Percentiles rank a stretch among this genome's conserved stretches.
These are phyloP conservation scores for Pythium graminicola DNA, from an alignment of 352 stramenopile species.

Conservation along the genomic window DNA sequence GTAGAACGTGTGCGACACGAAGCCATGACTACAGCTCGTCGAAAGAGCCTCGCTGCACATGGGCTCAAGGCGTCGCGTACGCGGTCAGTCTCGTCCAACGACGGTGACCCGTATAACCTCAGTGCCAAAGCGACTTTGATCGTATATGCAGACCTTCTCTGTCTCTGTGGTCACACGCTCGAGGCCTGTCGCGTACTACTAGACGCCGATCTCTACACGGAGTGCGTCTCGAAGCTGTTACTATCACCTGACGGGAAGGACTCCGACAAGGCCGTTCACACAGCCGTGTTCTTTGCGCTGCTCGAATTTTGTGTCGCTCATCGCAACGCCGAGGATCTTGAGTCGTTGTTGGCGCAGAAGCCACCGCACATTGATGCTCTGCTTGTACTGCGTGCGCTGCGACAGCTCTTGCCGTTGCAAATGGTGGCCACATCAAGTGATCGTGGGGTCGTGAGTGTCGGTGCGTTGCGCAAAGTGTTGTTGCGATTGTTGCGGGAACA, in stretches of 20 bases:
- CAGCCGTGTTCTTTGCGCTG: slow-evolving; percentile 58
- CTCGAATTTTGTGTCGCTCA: slow-evolving; percentile 56
- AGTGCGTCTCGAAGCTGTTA: slow-evolving; percentile 38
- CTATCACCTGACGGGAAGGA: slow-evolving; percentile 8
- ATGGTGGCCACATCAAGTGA: slow-evolving; percentile 1
- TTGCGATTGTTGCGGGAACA: slow-evolving; percentile 21
- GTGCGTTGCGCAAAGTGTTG: slow-evolving; percentile 20
- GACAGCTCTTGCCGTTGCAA: slow-evolving; percentile 24
- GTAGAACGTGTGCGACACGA: slow-evolving; percentile 27
- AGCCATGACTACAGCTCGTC: background rate
- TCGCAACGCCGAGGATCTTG: slow-evolving; percentile 38
- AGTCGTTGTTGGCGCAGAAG: slow-evolving; percentile 43
- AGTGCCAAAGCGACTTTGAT: slow-evolving; percentile 36
- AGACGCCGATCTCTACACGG: slow-evolving; percentile 53
- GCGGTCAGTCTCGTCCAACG: background rate
- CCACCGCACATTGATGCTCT: slow-evolving; percentile 49
- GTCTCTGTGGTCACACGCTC: slow-evolving; percentile 38
- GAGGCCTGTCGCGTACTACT: slow-evolving; percentile 61
- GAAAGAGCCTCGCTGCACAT: no score
- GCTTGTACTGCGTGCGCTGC: slow-evolving; percentile 49
- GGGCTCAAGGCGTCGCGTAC: background rate
- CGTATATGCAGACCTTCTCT: slow-evolving; percentile 55
- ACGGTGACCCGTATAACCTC: background rate
- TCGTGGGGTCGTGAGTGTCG: slow-evolving; percentile 15
- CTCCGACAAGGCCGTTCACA: slow-evolving; percentile 1